Evolutionary conservation across 75 land plant species (phyloP).

Genomic region (Sequoia sempervirens): DNA sequence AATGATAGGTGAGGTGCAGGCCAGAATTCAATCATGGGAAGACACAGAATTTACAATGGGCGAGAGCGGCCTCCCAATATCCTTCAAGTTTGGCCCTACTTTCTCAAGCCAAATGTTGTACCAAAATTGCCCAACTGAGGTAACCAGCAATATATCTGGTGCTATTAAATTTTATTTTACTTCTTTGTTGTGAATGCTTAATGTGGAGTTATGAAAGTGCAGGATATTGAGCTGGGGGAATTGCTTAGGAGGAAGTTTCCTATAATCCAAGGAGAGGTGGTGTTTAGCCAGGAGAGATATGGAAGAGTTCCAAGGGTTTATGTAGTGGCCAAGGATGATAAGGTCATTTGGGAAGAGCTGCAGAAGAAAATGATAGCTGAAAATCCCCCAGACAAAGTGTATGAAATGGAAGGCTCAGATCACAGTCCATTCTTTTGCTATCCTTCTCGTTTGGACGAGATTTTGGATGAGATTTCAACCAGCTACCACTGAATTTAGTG

Average conservation of each 20-base stretch:
- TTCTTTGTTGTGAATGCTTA: too few species aligned
- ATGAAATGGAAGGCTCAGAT: conserved; percentile 39
- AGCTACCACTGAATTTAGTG: not conserved
- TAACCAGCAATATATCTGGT: not conserved
- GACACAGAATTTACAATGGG: too few species aligned
- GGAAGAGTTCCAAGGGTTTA: conserved; percentile 36
- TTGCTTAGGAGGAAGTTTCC: not conserved
- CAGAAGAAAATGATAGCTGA: conserved; percentile 32
- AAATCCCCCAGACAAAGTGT: conserved; percentile 16
- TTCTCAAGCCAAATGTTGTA: too few species aligned
- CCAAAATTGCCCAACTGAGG: not conserved
- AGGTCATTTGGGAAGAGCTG: conserved; percentile 11
- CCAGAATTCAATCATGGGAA: not conserved
- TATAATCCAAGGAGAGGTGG: not conserved
- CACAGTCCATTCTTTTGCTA: conserved; percentile 50
- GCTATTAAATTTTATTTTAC: not conserved
- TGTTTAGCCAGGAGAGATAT: conserved; percentile 19
- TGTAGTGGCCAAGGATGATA: conserved; percentile 31
- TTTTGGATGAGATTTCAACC: conserved; percentile 14
- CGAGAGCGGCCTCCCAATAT: too few species aligned
- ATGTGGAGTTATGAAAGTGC: not conserved
- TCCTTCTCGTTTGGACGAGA: conserved; percentile 15
- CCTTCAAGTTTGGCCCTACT: too few species aligned
- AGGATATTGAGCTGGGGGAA: not conserved
- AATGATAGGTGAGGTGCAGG: not conserved